Evolutionary conservation across 2,329 filamentous ascomycete species (phyloP).

Genomic region (Calonectria pseudoturangicola): DNA sequence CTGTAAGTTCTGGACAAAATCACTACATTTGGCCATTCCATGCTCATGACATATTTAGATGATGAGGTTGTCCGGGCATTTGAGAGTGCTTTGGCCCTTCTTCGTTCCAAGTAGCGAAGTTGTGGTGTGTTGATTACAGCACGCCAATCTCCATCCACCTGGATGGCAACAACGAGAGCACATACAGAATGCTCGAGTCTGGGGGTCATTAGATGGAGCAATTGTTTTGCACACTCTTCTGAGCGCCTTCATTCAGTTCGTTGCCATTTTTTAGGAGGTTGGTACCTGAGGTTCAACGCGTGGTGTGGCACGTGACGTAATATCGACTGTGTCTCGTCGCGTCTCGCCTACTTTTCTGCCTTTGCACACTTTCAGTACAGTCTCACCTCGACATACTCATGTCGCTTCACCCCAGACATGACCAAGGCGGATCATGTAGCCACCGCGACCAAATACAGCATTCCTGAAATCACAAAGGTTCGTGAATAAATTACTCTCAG

Average conservation of each 20-base stretch:
- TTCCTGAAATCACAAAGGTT: conserved; percentile 55
- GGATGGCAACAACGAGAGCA: neutral
- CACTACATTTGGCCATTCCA: neutral
- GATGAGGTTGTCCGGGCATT: conserved; percentile 77
- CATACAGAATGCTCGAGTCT: neutral
- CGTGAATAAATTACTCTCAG: conserved; percentile 22
- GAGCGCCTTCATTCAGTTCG: neutral
- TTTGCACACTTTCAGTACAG: neutral
- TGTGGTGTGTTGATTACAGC: conserved; percentile 1
- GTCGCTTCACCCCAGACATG: conserved; percentile 46
- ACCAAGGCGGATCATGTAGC: conserved; percentile 44
- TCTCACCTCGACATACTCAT: conserved; percentile 27
- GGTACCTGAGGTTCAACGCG: conserved; percentile 31
- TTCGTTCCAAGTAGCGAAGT: conserved; percentile 60
- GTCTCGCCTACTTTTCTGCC: conserved; percentile 25
- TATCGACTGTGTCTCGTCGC: conserved; percentile 39
- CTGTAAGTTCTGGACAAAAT: conserved; percentile 73
- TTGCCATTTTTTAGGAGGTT: neutral
- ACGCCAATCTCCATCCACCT: neutral
- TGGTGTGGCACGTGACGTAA: conserved; percentile 50
- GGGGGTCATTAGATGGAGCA: neutral
- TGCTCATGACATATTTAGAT: conserved; percentile 55
- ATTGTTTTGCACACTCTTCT: neutral
- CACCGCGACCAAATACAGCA: conserved; percentile 36
- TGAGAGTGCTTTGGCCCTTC: conserved; percentile 75